Percentiles rank a stretch among this genome's conserved stretches.
phyloP scores from a whole-genome alignment of 1,284 basidiomycete species.

The Microbotryum saponariae region DNA sequence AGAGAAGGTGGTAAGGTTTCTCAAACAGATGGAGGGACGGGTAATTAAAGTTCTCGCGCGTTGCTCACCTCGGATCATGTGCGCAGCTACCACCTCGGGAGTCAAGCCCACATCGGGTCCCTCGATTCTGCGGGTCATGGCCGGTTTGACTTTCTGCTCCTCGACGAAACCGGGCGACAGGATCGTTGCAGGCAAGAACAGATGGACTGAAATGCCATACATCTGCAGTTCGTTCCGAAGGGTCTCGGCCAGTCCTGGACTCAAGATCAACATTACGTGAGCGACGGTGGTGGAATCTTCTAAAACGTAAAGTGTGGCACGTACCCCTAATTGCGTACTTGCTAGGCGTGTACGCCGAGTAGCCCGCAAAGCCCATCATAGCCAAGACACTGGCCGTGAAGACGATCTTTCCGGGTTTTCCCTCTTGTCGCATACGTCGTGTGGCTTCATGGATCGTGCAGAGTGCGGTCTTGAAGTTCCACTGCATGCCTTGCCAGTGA shows the following conservation, averaged over 20 bases:
- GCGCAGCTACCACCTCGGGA: slow-evolving; percentile 58
- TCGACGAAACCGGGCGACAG: slow-evolving; percentile 67
- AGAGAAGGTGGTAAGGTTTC: background rate
- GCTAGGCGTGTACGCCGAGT: slow-evolving; percentile 73
- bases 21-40: no score
- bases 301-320: background rate
- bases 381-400: slow-evolving; percentile 76
- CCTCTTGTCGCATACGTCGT: slow-evolving; percentile 59
- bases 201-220: slow-evolving; percentile 71
- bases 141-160: slow-evolving; percentile 76
- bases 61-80: slow-evolving; percentile 56
- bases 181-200: slow-evolving; percentile 83
- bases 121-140: slow-evolving; percentile 71
- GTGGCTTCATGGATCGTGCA: slow-evolving; percentile 68
- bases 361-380: slow-evolving; percentile 75
- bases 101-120: slow-evolving; percentile 61
- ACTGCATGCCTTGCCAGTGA: slow-evolving; percentile 48
- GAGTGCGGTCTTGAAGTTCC: slow-evolving; percentile 51
- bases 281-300: background rate
- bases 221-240: slow-evolving; percentile 73
- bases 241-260: slow-evolving; percentile 70
- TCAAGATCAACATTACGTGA: background rate
- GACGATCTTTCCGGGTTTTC: slow-evolving; percentile 59
- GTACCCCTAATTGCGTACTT: slow-evolving; percentile 83
- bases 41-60: no score